These are phyloP conservation scores for Luffa acutangula DNA, from an alignment of 306 rosid genomes.

Conservation along the genomic window DNA sequence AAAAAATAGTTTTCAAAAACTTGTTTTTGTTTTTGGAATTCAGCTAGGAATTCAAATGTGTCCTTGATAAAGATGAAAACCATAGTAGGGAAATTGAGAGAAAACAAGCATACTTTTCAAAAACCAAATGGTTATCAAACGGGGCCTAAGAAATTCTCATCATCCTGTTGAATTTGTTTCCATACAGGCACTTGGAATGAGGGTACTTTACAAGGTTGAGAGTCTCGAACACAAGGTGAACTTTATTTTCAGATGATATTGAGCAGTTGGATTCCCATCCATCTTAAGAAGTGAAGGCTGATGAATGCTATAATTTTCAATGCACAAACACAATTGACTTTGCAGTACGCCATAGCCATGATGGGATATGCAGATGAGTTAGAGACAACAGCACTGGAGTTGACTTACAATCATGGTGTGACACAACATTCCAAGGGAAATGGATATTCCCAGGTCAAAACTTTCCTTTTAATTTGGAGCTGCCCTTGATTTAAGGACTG, in stretches of 20 bases:
- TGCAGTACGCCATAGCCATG: slow-evolving; percentile 70
- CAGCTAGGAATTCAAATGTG: too few species aligned
- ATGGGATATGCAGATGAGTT: slow-evolving; percentile 85
- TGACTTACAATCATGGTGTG: slow-evolving; percentile 89
- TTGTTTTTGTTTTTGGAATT: too few species aligned
- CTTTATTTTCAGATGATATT: background rate
- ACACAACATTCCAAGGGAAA: slow-evolving; percentile 81
- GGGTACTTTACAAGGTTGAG: slow-evolving; percentile 53
- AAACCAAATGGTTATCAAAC: background rate
- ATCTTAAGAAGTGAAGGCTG: background rate
- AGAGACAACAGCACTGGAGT: slow-evolving; percentile 71
- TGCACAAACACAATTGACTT: slow-evolving; percentile 2
- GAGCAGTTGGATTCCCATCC: background rate
- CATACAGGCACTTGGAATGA: slow-evolving; percentile 71
- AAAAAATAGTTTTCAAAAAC: too few species aligned
- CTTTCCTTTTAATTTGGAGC: background rate
- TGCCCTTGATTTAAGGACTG: background rate
- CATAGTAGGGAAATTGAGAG: too few species aligned
- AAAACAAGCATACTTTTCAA: background rate
- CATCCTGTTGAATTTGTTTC: slow-evolving; percentile 9
- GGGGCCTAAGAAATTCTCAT: background rate
- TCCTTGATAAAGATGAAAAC: too few species aligned
- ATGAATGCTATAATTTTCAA: background rate
- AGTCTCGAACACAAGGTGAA: slow-evolving; percentile 72
- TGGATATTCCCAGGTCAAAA: slow-evolving; percentile 81